Base-by-base conservation (phyloP, 1,139 yeast species). In the Saccharomyces hybrid region DNA sequence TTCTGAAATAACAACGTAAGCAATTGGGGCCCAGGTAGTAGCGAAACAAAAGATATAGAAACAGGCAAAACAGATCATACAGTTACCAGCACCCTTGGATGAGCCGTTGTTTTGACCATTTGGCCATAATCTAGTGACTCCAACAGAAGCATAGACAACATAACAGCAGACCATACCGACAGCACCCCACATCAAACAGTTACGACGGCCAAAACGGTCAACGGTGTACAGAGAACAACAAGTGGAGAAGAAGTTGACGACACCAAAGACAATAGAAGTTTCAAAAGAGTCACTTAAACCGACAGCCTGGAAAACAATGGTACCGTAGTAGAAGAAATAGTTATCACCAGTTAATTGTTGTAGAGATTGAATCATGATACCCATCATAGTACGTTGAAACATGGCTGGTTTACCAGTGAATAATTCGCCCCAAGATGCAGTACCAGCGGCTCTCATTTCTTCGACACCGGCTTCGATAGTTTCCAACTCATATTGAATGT, bases 1-100 rank as follows among this genome's bases (percentile, higher is more conserved):
- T 73, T 87, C 95, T 38, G 91, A 81, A 53, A 83, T 79, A 64
- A 85, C 81, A 57, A 84, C 84, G 74, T 77, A 87, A 53, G 84
- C 84, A 65, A 84, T 81, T 64, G 95, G 91, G 57, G 90, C 95
- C 95, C 95, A 87, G 20, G 93, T 83, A 53, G 84, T 76, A 52
- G 95, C 93, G 68, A 87, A 87, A 75, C 80, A 83, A 79, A 84
- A 83, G 59, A 88, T 84, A 77, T 79, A 87, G 66, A 86, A 74
- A 73, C 91, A 84, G 47, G 91, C 81, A 61, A 87, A 78, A 71
- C 84, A 83, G 71, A 88, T 85, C 93, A 82, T 80, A 57, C 84
- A 87, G 68, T 83, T 75, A 69, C 91, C 93, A 51, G 85, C 81
- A 57, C 84, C 74, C 59, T 71, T 73, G 54, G 70, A 60, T 32